Base-by-base conservation (phyloP, 2,329 filamentous ascomycete species). In the Aspergillus neoniger region DNA sequence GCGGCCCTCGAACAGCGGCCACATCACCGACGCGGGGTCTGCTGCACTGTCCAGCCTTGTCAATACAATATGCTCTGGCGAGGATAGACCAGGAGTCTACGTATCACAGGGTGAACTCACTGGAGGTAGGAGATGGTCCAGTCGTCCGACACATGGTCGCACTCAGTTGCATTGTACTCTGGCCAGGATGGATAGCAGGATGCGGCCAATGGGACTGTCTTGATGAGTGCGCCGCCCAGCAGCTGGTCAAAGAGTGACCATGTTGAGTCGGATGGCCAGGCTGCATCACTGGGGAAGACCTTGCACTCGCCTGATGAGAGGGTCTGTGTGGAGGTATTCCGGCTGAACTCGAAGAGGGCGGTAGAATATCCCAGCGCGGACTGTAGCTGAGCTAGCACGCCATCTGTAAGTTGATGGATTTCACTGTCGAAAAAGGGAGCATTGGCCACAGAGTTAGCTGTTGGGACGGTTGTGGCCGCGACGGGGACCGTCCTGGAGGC, bases 121-220 rank as follows among this genome's bases (percentile, higher is more conserved):
- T 73, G 71, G 4, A 72, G 47, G 32, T 70, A 49, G 3, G 69
- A 71, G 17, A 65, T 43, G 1, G 65, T 68, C 70, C 70, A 73
- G 12, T 70, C 52, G 2, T 60, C 41, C 0, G 58, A 65, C 9
- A 73, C 54, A 4, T 54, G 48, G 12, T 61, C 32, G 55, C 70
- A 73, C 32, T 67, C 53, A 0, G 48, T 49, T 4, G 57, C 53
- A 49, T 72, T 63, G 51, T 72, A 72, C 25, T 67, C 60, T 1
- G 65, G 60, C 67, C 68, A 71, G 1, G 63, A 64, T 1, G 62
- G 63, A 21, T 72, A 72, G 50, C 70, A 73, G 4, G 67, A 60
- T 1, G 70, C 64, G 1, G 70, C 71, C 21, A 72, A 59, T 9
- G 71, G 70, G 6, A 72, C 70, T 1, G 65, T 72, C 23, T 70